These are phyloP conservation scores for Gentiana macrophylla DNA, from an alignment of 257 asterid genomes.

Conservation along the genomic window DNA sequence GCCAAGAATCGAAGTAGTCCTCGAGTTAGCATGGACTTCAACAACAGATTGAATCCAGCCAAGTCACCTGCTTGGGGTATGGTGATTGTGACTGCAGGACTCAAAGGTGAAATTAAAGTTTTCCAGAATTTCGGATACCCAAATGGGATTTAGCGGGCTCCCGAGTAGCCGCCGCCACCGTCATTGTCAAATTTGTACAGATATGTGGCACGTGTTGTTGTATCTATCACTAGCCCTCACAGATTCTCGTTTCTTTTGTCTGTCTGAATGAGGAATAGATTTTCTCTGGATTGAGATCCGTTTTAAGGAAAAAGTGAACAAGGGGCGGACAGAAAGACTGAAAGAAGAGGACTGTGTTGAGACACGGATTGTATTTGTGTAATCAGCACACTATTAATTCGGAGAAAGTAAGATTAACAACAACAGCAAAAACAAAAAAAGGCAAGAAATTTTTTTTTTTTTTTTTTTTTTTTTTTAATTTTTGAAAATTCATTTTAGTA, in stretches of 20 bases:
- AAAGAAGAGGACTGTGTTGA: constrained; percentile 21
- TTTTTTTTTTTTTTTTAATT: constrained; percentile 36
- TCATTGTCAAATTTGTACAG: constrained; percentile 48
- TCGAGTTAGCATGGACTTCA: constrained; percentile 53
- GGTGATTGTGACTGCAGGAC: constrained; percentile 90
- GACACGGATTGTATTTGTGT: constrained; percentile 44
- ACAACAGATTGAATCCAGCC: constrained; percentile 32
- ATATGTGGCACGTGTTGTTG: constrained; percentile 49
- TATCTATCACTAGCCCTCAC: constrained; percentile 23
- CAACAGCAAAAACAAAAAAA: neutral
- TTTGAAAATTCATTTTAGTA: constrained; percentile 29
- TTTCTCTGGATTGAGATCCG: constrained; percentile 14
- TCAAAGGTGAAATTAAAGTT: constrained; percentile 76
- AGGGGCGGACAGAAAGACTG: constrained; percentile 3
- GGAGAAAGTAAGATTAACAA: constrained; percentile 37
- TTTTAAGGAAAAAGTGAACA: neutral
- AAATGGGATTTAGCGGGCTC: constrained; percentile 42
- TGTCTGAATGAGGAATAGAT: constrained; percentile 8
- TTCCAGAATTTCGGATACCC: constrained; percentile 95
- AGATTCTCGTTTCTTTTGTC: constrained; percentile 17
- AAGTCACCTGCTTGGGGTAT: constrained; percentile 73
- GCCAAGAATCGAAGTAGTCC: constrained; percentile 38
- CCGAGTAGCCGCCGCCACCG: too few relatives aligned
- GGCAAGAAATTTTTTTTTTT: constrained; percentile 18
- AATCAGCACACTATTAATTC: constrained; percentile 46